These are phyloP conservation scores for Leccinum imitatum DNA, from an alignment of 768 basidiomycete species.

Conservation along the genomic window DNA sequence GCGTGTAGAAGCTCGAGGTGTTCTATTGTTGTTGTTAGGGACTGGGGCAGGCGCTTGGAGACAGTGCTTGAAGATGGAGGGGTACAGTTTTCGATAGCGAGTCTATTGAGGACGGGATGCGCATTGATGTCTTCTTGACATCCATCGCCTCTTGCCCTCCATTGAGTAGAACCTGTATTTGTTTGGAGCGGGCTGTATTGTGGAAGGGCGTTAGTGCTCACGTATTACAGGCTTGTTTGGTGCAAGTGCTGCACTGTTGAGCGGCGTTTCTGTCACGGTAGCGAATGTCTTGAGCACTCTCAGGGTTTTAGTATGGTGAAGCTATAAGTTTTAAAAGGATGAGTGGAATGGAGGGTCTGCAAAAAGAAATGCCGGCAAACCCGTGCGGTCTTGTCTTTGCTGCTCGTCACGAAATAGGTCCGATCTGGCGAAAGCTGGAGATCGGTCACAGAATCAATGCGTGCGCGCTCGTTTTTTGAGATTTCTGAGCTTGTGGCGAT, in stretches of 20 bases:
- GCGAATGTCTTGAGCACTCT: constrained; percentile 89
- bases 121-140: constrained; percentile 90
- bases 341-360: background rate
- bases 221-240: constrained; percentile 85
- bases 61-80: too few species aligned
- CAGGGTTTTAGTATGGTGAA: constrained; percentile 88
- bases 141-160: constrained; percentile 98
- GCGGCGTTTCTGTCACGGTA: constrained; percentile 91
- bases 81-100: too few species aligned
- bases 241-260: constrained; percentile 90
- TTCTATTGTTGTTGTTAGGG: too few species aligned
- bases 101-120: constrained; percentile 27
- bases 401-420: constrained; percentile 93
- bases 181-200: background rate
- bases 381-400: constrained; percentile 95
- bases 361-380: constrained; percentile 41
- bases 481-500: constrained; percentile 84
- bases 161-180: constrained; percentile 73
- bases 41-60: too few species aligned
- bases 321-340: constrained; percentile 36
- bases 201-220: constrained; percentile 33
- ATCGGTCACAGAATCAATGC: constrained; percentile 86
- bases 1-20: too few species aligned
- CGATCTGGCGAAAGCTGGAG: constrained; percentile 87
- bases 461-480: constrained; percentile 81